A percentile compares a stretch with the other conserved stretches of the same genome.
Conservation (phyloP, 108 stramenopile genomes). For the Parmales sp. region DNA sequence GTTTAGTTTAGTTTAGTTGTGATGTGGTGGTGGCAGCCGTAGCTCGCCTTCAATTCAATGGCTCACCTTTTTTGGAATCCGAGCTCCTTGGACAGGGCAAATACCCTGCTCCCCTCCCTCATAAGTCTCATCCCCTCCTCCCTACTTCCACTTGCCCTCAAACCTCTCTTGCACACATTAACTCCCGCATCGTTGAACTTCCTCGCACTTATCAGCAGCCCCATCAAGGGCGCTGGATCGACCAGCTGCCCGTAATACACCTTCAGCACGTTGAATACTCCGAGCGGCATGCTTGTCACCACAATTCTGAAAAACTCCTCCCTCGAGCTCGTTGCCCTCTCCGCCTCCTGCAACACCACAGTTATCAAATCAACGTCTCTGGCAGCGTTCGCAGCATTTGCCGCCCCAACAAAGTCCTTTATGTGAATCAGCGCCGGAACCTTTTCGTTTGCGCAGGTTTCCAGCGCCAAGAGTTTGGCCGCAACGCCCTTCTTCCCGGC, state of each 20-base stretch:
- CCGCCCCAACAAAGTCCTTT: conserved; percentile 60
- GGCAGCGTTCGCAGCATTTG: conserved; percentile 56
- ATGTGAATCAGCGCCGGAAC: conserved; percentile 63
- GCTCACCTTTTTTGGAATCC: not conserved
- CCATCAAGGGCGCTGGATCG: conserved; percentile 46
- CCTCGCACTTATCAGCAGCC: conserved; percentile 41
- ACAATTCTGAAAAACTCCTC: conserved; percentile 44
- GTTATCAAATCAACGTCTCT: conserved; percentile 65
- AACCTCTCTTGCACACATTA: too few species aligned
- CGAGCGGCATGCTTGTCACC: conserved; percentile 55
- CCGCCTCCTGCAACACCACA: conserved; percentile 44
- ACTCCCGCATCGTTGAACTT: conserved; percentile 49
- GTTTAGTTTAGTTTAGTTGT: not conserved
- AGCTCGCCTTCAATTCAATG: not conserved
- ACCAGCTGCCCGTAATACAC: conserved; percentile 27
- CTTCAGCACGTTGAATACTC: conserved; percentile 56
- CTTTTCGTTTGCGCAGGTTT: conserved; percentile 63
- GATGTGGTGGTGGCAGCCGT: not conserved
- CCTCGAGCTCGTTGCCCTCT: conserved; percentile 35
- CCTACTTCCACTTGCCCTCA: too few species aligned
- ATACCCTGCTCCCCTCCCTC: conserved; percentile 33
- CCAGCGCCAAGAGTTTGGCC: conserved; percentile 55
- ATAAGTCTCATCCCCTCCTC: too few species aligned
- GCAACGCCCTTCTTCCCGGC: conserved; percentile 66
- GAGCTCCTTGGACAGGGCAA: not conserved